A percentile compares a stretch with the other conserved stretches of the same genome.
These are phyloP conservation scores for Spinacia oleracea DNA, from an alignment of 179 eudicot genomes.

Conservation along the genomic window DNA sequence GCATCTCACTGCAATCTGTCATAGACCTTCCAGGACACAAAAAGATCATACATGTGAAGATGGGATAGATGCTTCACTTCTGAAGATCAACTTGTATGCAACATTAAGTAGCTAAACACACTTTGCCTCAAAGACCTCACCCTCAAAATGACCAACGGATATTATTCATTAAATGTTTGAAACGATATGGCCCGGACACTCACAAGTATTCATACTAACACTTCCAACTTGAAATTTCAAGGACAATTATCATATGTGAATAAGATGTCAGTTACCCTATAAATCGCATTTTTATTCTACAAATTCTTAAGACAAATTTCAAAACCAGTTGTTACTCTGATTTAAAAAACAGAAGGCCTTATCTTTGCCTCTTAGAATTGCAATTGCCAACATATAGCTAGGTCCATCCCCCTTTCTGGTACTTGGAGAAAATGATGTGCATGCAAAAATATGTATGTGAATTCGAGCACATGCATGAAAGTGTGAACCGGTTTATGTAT, in stretches of 20 bases:
- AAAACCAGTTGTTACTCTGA: not conserved
- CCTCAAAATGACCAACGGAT: not conserved
- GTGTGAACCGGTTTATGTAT: not conserved
- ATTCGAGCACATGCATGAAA: not conserved
- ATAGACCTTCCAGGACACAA: not conserved
- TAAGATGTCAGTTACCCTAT: not conserved
- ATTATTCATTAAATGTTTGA: not conserved
- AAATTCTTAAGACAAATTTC: not conserved
- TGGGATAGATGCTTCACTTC: not conserved
- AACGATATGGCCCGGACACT: not conserved
- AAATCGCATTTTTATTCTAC: not conserved
- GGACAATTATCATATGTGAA: not conserved
- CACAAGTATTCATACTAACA: not conserved
- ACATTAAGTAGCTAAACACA: not conserved
- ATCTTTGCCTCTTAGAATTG: not conserved
- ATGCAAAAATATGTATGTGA: not conserved
- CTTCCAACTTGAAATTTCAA: not conserved
- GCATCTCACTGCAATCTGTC: conserved; percentile 17
- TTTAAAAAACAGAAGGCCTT: too few species aligned
- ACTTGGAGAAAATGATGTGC: not conserved
- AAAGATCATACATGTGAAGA: not conserved
- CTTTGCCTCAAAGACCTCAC: conserved; percentile 1
- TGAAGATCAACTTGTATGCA: not conserved
- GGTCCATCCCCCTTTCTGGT: not conserved
- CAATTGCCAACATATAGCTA: not conserved